Evolutionary conservation across 2,329 filamentous ascomycete species (phyloP), one percentile per base, ranked within the genome.

Genomic region (Atkinsonella hypoxylon): DNA sequence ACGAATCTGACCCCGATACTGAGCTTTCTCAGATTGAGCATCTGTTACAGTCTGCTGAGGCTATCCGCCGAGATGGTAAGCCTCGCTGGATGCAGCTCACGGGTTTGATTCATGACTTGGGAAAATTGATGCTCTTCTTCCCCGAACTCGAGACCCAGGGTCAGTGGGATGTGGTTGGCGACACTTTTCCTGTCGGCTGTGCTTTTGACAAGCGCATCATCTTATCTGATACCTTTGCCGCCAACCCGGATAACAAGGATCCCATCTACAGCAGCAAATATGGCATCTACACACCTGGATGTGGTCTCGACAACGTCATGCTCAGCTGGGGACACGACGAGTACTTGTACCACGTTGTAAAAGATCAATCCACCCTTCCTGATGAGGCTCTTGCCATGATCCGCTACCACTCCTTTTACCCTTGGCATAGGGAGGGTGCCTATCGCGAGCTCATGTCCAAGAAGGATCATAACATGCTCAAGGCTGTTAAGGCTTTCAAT

Each of bases 111-210:
- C 86, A 90, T 67, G 86, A 89, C 62, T 74, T 89, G 1, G 86
- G 86, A 65, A 90, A 89, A 70, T 77, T 90, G 11, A 78, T 89
- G 56, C 87, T 83, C 73, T 87, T 89, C 71, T 86, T 86, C 70
- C 86, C 81, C 54, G 67, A 67, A 50, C 64, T 69, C 47, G 61
- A 61, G 52, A 87, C 86, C n/a, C 72, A 84, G 61, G 89, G 89
- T 48, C 89, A 95, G 70, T 95, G 89, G 89, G 89, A 94, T 62
- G 89, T 95, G 3, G 89, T 95, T 26, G 89, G 89, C 51, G 86
- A 90, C 67, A 89, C 85, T 1, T 89, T 90, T 68, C 83, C 85
- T 44, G 83, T 89, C 41, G 86, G 86, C 59, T 88, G 84, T 65
- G 78, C 76, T 55, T 89, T 87, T 62, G 83, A 88, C 62, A 71